Evolutionary conservation across 1,284 basidiomycete species (phyloP), one percentile per base, ranked within the genome.

Genomic region (Cryptococcus depauperatus): DNA sequence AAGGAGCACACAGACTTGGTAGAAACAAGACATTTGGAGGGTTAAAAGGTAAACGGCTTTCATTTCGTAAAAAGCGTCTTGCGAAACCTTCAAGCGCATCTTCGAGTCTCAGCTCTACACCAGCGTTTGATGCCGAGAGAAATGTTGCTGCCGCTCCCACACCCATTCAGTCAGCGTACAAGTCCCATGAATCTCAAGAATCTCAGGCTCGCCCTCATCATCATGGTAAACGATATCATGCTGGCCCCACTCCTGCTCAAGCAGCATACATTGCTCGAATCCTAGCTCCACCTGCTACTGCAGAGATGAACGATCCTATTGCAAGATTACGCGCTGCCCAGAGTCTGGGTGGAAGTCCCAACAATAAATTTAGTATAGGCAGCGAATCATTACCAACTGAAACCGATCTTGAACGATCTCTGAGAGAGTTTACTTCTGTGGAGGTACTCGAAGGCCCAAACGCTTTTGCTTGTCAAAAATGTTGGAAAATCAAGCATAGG

Each of bases 401-500:
- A 35, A 44, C 68, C 68, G 75, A 74, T 18, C 55, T 79, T 11
- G 67, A 75, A 38, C 71, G 74, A 46, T 87, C 85, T 51, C 69
- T 96, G 48, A 76, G 81, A 50, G 77, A 84, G 68, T 96, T 96
- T 67, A 95, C 89, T 0, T 76, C 82, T 3, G 89, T 93, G 18
- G 91, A 96, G 62, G 79, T 89, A 6, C 72, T 96, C 25, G 87
- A 95, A 55, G 89, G 88, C 1, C 89, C 93, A 56, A 95, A 96
- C 59, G 84, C 83, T 72, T 92, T 95, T 51, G 87, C 89, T 0
- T 96, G 91, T 67, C 78, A 85, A 56, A 78, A 84, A 46, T 96
- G 91, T 71, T 96, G 91, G 91, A 87, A 89, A 71, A 56, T 67
- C 55, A 68, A 69, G 51, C 58, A 57, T 25, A 67, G 68, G 5